Base-by-base conservation (phyloP, 257 asterid genomes). In the Coffea canephora region DNA sequence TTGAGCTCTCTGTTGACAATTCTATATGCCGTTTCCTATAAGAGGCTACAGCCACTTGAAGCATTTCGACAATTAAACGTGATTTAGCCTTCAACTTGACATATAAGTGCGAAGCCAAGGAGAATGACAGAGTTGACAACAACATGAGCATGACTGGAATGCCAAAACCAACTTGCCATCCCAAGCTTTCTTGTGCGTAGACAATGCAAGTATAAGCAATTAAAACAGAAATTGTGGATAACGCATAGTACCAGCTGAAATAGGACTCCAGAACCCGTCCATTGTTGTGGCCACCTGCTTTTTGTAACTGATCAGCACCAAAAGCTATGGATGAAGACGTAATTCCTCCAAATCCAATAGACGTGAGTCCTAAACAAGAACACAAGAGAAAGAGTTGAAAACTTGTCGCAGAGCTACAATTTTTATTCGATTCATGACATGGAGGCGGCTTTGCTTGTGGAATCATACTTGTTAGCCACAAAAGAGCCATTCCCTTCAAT, bases 331-430 rank as follows among this genome's bases (percentile, higher is more conserved):
- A 88, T 34, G 88, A 86, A 3, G 97, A 82, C 72, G 91, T 74
- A 25, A 91, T 83, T 8, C 93, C 96, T 23, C 96, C 97, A 8
- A 90, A 87, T 74, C 98, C 98, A 11, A 90, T 82, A 1, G 98
- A 87, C 69, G 92, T 84, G 18, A 92, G 85, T 16, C 84, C 96
- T 1, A 92, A 78, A 3, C 93, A 80, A 11, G 85, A 43, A 48
- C 86, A 87, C 14, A 94, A 83, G 64, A 83, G 84, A 39, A 83
- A 6, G 36, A 86, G 62, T 82, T 94, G 98, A 74, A 79, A 64
- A 66, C 66, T 21, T 12, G 89, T 85, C 0, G 96, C 81, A 39
- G 89, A 73, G 80, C 45, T 68, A 75, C 96, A 92, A 59, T 15
- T 48, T 76, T 19, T 71, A 68, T 2, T 3, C 36, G 41, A 74